Base-by-base conservation (phyloP, 2,329 filamentous ascomycete genomes). In the Periglandula ipomoeae region DNA sequence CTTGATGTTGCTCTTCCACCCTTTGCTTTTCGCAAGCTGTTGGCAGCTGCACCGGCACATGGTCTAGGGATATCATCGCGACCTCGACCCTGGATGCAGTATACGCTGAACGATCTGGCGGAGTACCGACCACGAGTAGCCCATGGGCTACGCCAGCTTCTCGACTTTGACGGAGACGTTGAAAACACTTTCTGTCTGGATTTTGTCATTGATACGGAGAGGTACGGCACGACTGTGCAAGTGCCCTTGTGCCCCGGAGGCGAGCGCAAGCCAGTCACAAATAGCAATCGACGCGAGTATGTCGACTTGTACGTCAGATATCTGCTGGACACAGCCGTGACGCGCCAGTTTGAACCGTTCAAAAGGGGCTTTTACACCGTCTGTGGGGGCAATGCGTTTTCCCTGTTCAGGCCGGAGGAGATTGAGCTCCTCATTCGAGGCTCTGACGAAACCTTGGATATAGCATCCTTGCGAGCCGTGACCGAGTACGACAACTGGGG, bases 351-450 rank as follows among this genome's bases (percentile, higher is more conserved):
- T 55, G 89, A 95, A 61, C 89, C 90, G 1, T 96, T 96, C 73
- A 93, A 93, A 62, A 81, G 89, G 48, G 90, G 90, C 1, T 96
- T 96, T 66, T 96, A 89, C 64, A 94, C 87, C 0, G 88, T 95
- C 24, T 95, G 89, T 61, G 87, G 85, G 32, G 88, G 89, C 32
- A 95, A 93, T 61, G 89, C 90, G 0, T 73, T 95, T 32, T 88
- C 85, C 1, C 76, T 96, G 2, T 95, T 95, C 65, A 80, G 87
- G 15, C 85, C 90, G 0, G 89, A 95, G 62, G 90, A 96, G 64
- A 94, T 96, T 53, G 90, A 95, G 63, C 76, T 95, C 3, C 75
- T 95, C 1, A 79, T 96, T 5, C 78, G 89, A 46, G 89, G 89
- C 10, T 93, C 87, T 7, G 88, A 94, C 54, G 89, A 94, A 60